phyloP scores from a whole-genome alignment of 495 filamentous ascomycete species.

The Staphylotrichum tortipilum region DNA sequence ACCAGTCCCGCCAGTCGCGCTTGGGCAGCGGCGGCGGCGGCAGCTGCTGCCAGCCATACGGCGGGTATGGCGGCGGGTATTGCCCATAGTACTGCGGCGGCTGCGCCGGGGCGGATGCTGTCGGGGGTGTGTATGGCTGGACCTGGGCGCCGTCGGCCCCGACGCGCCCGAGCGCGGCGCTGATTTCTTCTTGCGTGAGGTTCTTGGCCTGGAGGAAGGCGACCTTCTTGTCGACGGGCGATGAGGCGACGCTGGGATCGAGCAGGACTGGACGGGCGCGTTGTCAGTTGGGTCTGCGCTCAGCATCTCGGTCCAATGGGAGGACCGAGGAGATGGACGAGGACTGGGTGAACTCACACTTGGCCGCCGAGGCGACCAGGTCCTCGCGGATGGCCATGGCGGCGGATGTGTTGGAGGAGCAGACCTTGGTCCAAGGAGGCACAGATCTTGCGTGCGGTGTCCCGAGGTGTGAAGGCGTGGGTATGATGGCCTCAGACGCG shows the following conservation, averaged over 20 bases:
- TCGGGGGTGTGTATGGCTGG: conserved; percentile 43
- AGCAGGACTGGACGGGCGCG: conserved; percentile 65
- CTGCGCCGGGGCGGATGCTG: conserved; percentile 32
- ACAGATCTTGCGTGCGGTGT: too few species aligned
- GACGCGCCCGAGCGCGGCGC: conserved; percentile 67
- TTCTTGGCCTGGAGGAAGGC: conserved; percentile 96
- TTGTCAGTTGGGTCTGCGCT: conserved; percentile 14
- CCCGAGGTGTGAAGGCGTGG: too few species aligned
- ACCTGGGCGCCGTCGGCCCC: conserved; percentile 46
- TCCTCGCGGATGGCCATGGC: conserved; percentile 78
- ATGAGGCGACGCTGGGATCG: conserved; percentile 82
- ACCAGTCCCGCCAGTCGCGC: conserved; percentile 97
- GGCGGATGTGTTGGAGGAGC: neutral
- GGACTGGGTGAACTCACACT: conserved; percentile 49
- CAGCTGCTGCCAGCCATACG: conserved; percentile 59
- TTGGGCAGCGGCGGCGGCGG: conserved; percentile 58
- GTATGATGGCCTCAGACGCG: too few species aligned
- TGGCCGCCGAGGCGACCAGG: conserved; percentile 64
- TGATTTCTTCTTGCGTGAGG: conserved; percentile 90
- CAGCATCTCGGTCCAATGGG: neutral
- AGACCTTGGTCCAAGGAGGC: neutral
- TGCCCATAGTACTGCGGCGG: conserved; percentile 56
- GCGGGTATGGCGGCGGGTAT: conserved; percentile 51
- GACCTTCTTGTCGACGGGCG: conserved; percentile 84
- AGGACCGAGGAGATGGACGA: conserved; percentile 17